These are phyloP conservation scores for Chaetomium cochliodes DNA, from an alignment of 495 filamentous ascomycete species.

Conservation along the genomic window DNA sequence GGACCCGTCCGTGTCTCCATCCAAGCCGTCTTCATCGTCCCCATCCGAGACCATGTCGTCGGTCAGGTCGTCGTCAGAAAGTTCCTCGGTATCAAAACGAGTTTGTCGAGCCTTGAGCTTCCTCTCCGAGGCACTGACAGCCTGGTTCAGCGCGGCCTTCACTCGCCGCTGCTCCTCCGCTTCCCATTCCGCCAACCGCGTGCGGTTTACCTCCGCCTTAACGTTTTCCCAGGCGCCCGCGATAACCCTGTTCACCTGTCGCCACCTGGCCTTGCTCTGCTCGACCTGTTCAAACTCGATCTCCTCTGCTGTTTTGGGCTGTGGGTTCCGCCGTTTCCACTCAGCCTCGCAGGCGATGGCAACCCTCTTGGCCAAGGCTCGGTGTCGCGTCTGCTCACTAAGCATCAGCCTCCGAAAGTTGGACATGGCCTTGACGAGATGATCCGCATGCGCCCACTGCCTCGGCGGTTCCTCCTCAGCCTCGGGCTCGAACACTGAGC, in stretches of 20 bases:
- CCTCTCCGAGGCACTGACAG: constrained; percentile 67
- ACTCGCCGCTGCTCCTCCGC: constrained; percentile 78
- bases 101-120: constrained; percentile 55
- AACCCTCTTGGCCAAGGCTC: constrained; percentile 60
- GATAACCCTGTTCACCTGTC: constrained; percentile 66
- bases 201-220: constrained; percentile 68
- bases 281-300: constrained; percentile 57
- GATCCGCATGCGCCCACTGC: constrained; percentile 81
- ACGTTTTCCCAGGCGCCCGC: constrained; percentile 77
- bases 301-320: constrained; percentile 70
- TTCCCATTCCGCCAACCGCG: constrained; percentile 73
- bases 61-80: constrained; percentile 55
- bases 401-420: constrained; percentile 76
- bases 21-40: constrained; percentile 31
- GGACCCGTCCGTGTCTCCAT: constrained; percentile 14
- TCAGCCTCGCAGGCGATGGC: constrained; percentile 59
- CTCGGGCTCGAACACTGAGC: constrained; percentile 74
- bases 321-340: constrained; percentile 65
- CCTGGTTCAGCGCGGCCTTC: constrained; percentile 78
- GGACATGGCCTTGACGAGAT: constrained; percentile 75
- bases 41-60: constrained; percentile 59
- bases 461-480: constrained; percentile 71
- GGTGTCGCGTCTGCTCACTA: constrained; percentile 73
- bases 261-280: constrained; percentile 56
- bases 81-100: constrained; percentile 49